Evolutionary conservation across 306 rosid genomes (phyloP).

Genomic region (Cucumis hystrix): DNA sequence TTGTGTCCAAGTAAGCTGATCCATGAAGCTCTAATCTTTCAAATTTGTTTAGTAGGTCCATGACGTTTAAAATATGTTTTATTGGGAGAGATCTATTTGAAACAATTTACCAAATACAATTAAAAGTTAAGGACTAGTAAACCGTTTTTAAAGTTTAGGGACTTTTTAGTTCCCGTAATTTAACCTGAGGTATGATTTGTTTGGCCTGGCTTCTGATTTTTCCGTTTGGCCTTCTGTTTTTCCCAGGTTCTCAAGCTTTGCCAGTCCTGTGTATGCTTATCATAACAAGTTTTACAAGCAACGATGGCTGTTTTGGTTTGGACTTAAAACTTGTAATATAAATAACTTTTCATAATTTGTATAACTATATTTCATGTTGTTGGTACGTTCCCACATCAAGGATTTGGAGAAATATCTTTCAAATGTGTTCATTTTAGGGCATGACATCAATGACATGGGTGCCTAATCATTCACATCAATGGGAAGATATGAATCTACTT

Average conservation of each 20-base stretch:
- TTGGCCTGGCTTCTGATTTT: neutral
- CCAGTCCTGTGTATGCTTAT: neutral
- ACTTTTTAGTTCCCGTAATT: too few relatives aligned
- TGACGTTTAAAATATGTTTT: too few relatives aligned
- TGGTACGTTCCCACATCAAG: neutral
- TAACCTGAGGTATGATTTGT: too few relatives aligned
- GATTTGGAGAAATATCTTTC: neutral
- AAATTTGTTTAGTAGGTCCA: too few relatives aligned
- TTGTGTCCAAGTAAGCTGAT: too few relatives aligned
- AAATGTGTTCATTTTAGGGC: neutral
- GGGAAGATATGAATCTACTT: neutral
- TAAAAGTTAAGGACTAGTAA: too few relatives aligned
- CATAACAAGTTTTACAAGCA: neutral
- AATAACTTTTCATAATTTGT: neutral
- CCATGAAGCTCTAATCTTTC: too few relatives aligned
- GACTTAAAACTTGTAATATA: neutral
- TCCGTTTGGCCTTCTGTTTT: neutral
- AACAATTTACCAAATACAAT: too few relatives aligned
- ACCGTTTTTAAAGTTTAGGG: too few relatives aligned
- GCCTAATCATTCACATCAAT: neutral
- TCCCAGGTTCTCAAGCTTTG: neutral
- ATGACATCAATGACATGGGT: neutral
- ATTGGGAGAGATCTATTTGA: too few relatives aligned
- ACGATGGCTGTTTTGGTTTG: neutral
- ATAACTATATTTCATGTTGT: neutral